Conservation (phyloP, 129 eudicot species). For the Flaveria trinervia region DNA sequence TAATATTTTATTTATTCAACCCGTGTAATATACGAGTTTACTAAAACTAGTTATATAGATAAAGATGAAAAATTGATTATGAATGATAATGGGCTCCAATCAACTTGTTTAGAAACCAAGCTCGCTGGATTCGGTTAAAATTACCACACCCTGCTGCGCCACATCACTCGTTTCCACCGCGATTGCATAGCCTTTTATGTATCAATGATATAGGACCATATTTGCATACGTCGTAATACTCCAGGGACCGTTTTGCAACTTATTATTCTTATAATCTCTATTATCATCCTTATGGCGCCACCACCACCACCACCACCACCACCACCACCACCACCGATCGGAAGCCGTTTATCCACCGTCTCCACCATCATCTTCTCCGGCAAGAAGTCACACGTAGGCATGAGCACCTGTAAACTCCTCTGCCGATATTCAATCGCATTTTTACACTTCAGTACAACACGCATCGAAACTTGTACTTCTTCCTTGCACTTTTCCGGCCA, state of each 20-base stretch:
- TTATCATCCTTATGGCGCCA: background rate
- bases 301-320: background rate
- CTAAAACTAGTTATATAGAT: too few species aligned
- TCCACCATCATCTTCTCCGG: conserved; percentile 33
- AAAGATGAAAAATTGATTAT: too few species aligned
- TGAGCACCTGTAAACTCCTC: conserved; percentile 35
- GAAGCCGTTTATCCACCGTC: conserved; percentile 18
- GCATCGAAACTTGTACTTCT: conserved; percentile 26
- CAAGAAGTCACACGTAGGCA: conserved; percentile 17
- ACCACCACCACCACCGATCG: background rate
- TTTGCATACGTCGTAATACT: background rate
- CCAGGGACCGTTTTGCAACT: background rate
- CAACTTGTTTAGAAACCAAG: too few species aligned
- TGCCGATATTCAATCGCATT: conserved; percentile 47
- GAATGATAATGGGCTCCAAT: too few species aligned
- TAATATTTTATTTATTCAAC: too few species aligned
- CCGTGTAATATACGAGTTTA: too few species aligned
- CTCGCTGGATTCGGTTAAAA: too few species aligned
- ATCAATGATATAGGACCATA: background rate
- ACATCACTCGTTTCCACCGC: too few species aligned
- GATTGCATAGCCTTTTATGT: too few species aligned
- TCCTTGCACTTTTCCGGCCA: conserved; percentile 9
- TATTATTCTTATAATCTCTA: background rate
- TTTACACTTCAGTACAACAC: conserved; percentile 35
- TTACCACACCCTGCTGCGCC: too few species aligned